phyloP scores from a whole-genome alignment of 2,329 filamentous ascomycete genomes.

The Sporothrix luriei region DNA sequence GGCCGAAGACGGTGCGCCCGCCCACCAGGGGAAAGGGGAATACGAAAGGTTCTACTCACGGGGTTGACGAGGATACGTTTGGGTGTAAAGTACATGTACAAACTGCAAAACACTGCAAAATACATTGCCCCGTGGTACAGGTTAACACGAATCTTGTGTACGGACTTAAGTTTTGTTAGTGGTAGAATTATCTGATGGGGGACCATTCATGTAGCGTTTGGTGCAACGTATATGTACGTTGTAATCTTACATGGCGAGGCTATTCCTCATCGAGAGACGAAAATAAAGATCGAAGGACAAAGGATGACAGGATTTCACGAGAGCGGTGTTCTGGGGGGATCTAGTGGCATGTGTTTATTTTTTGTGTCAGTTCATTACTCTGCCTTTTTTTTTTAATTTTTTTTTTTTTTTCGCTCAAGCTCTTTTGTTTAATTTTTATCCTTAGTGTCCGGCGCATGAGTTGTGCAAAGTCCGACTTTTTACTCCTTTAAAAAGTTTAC shows the following conservation, averaged over 20 bases:
- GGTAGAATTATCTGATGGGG: neutral
- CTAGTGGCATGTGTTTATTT: no score
- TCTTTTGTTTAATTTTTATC: no score
- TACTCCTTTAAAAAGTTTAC: no score
- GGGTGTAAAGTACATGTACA: neutral
- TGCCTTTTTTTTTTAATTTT: no score
- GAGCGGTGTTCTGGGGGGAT: no score
- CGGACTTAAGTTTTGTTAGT: neutral
- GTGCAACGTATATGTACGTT: neutral
- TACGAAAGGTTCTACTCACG: neutral
- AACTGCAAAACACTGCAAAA: neutral
- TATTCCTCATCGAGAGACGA: neutral
- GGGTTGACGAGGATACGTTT: neutral
- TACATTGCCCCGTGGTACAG: no score
- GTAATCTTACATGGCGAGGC: slow-evolving; percentile 6
- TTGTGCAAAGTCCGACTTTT: no score
- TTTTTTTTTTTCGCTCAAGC: no score
- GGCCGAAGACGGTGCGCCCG: neutral
- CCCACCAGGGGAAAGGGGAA: neutral
- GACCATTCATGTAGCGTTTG: neutral
- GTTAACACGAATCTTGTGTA: neutral
- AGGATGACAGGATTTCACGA: no score
- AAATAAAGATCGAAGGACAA: neutral
- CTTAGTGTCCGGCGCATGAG: no score
- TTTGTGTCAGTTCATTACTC: no score